Evolutionary conservation across 768 basidiomycete species (phyloP).

Genomic region (Tephrocybe sp.): DNA sequence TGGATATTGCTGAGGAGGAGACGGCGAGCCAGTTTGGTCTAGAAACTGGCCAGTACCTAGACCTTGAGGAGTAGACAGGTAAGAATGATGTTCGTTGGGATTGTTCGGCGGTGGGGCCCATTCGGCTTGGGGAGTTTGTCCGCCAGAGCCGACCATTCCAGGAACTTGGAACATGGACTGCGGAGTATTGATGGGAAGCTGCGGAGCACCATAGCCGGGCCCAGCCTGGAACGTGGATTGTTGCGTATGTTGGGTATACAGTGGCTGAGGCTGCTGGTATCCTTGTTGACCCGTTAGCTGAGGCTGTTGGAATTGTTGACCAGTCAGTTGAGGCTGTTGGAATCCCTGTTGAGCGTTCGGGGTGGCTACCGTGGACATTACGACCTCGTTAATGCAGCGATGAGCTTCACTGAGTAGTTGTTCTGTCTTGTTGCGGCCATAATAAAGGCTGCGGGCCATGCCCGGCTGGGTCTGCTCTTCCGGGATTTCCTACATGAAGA

Average conservation of each 20-base stretch:
- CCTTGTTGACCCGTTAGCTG: no score
- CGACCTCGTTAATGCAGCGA: conserved; percentile 52
- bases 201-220: conserved; percentile 2
- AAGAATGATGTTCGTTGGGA: conserved; percentile 10
- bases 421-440: conserved; percentile 62
- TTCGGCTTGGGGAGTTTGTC: conserved; percentile 7
- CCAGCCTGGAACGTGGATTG: conserved; percentile 1
- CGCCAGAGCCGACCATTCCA: conserved; percentile 1
- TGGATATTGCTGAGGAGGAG: conserved; percentile 11
- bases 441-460: conserved; percentile 70
- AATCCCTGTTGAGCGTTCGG: conserved; percentile 2
- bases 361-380: conserved; percentile 39
- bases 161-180: conserved; percentile 8
- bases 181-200: conserved; percentile 2
- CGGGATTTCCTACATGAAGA: conserved; percentile 62
- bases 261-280: no score
- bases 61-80: conserved; percentile 31
- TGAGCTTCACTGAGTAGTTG: conserved; percentile 63
- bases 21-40: conserved; percentile 21
- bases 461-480: conserved; percentile 83
- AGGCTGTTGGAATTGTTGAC: no score
- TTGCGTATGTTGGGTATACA: conserved; percentile 9
- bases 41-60: conserved; percentile 26
- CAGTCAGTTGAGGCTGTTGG: no score
- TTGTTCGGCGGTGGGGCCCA: conserved; percentile 11